Percentiles rank a stretch among this genome's conserved stretches.
Conservation (phyloP, 495 filamentous ascomycete genomes). For the Podospora pseudoanserina region DNA sequence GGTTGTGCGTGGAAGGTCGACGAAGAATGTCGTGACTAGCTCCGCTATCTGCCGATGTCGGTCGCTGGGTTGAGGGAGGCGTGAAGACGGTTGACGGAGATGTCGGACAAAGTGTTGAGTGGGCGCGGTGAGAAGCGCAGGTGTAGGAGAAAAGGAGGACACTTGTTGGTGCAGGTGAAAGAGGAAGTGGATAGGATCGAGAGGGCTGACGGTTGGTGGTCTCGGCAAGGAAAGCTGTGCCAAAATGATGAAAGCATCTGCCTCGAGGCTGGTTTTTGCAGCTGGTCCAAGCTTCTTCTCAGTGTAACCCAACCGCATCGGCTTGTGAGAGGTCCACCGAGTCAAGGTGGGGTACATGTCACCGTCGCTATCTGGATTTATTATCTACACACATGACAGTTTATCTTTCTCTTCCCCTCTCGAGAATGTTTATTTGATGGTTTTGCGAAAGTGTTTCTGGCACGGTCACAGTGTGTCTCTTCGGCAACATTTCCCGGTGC, state of each 20-base stretch:
- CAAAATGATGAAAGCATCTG: slow-evolving; percentile 27
- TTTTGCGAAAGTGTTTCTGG: no score
- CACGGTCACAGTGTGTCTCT: neutral
- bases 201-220: slow-evolving; percentile 27
- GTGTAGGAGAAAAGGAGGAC: slow-evolving; percentile 14
- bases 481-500: neutral
- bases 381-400: neutral
- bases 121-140: slow-evolving; percentile 15
- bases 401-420: no score
- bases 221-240: slow-evolving; percentile 20
- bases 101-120: slow-evolving; percentile 1
- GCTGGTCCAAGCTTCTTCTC: slow-evolving; percentile 30
- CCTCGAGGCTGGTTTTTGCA: slow-evolving; percentile 23
- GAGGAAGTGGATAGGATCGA: slow-evolving; percentile 27
- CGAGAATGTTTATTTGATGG: no score
- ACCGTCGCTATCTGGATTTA: neutral
- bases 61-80: neutral
- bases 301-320: slow-evolving; percentile 1
- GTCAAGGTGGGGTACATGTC: slow-evolving; percentile 8
- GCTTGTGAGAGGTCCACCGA: slow-evolving; percentile 1
- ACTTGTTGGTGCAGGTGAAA: slow-evolving; percentile 24
- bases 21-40: neutral
- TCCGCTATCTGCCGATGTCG: slow-evolving; percentile 2
- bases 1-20: neutral
- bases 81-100: neutral